Evolutionary conservation across 1,139 yeast species (phyloP), one percentile per base, ranked within the genome.

Genomic region (Yamadazyma atlantica): DNA sequence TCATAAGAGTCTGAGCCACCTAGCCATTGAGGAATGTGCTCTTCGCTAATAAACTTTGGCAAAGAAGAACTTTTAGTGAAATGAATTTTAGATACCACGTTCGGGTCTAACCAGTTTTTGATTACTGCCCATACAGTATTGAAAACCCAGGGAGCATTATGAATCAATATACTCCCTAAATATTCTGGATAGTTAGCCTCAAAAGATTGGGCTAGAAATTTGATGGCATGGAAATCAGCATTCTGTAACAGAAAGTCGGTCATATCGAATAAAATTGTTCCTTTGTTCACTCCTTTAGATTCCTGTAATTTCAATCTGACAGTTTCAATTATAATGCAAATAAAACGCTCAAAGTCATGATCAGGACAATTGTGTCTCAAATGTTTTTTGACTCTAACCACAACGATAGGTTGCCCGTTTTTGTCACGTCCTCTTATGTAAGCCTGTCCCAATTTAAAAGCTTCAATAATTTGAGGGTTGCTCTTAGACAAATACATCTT

Each of bases 131-230:
- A 88, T 46, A 87, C 83, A 23, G 94, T 86, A 44, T 82, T 76
- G 66, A 88, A 88, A 33, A 88, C 74, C 94, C 95, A 85, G 5
- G 96, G 96, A 0, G 96, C 95, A 49, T 84, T 84, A 63, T 88
- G 95, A 45, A 88, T 80, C 53, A 85, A 69, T 37, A 88, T 62
- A 38, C 75, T 75, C 13, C 94, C 94, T 34, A 88, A 70, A 36
- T 84, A 80, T 60, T 88, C 96, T 1, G 96, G 96, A 57, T 86
- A 88, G 57, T 86, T 89, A 1, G 88, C 88, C 63, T 88, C 95
- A 55, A 88, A 85, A 43, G 86, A 79, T 39, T 76, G 72, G 42
- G 85, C 79, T 62, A 88, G 73, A 61, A 84, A 87, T 60, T 84
- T 84, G 37, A 87, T 89, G 3, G 94, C 87, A 6, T 75, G 71